Evolutionary conservation across 2,329 filamentous ascomycete species (phyloP), one percentile per base, ranked within the genome.

Genomic region (Colletotrichum simmondsii): DNA sequence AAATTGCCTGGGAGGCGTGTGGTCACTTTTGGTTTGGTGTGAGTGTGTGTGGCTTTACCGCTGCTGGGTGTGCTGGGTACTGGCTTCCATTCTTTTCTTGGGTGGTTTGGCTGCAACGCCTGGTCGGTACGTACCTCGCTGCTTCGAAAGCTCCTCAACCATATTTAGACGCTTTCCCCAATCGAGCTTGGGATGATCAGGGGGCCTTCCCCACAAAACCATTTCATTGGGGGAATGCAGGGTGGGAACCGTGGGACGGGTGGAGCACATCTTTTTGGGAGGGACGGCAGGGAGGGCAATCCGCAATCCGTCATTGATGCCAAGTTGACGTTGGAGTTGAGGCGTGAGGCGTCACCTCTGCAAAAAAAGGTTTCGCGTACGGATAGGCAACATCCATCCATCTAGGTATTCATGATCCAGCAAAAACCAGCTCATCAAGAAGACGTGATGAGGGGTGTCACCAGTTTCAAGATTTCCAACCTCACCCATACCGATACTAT

Each of bases 141-240:
- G 14, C 2, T 5, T 42, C 14, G 37, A 75, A 73, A 77, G 75
- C 78, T 82, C 76, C 84, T 86, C 84, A 86, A 86, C 84, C 83
- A 86, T 85, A 84, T 83, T 79, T 49, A 24, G 10, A 59, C 60
- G 69, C 83, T 83, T 83, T 72, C 7, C 81, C 78, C 49, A 69
- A 77, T 74, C 19, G 0, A 76, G 81, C 28, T 77, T 80, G 68
- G 42, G 46, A 59, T 6, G 52, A 72, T 72, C 63, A 72, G 52
- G 71, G 71, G 57, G n/a, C 67, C 72, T 79, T 77, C 77, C 77
- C 78, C 77, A 79, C 78, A 78, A 72, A 74, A 65, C 56, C 65
- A 74, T 74, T 74, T 74, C 70, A 74, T 74, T 74, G 73, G 73
- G 73, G 73, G 67, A 73, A 65, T 65, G 60, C 49, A 73, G 66